Evolutionary conservation across 768 basidiomycete genomes (phyloP).

Genomic region (Trametes sanguinea): DNA sequence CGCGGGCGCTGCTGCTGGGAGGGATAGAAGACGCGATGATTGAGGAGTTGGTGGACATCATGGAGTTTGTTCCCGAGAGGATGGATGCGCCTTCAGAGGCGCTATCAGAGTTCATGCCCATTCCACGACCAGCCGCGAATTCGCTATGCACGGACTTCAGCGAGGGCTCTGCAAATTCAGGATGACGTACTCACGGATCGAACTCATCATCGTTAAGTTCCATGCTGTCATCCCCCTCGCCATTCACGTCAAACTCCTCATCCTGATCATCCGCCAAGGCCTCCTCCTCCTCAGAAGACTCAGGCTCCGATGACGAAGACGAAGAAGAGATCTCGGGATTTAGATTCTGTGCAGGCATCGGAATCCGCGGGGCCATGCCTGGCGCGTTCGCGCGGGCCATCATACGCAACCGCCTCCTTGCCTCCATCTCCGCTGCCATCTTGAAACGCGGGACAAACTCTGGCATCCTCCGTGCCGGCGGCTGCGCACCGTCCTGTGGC

Average conservation of each 20-base stretch:
- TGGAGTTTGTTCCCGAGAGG: conserved; percentile 52
- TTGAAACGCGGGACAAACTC: conserved; percentile 79
- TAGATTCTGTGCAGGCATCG: conserved; percentile 38
- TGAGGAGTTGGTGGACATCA: conserved; percentile 56
- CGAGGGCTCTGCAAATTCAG: background rate
- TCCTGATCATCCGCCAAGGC: conserved; percentile 41
- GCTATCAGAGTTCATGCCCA: conserved; percentile 54
- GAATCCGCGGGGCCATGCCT: conserved; percentile 35
- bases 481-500: conserved; percentile 30
- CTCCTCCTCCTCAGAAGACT: conserved; percentile 41
- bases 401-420: conserved; percentile 64
- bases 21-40: conserved; percentile 52
- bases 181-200: conserved; percentile 61
- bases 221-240: conserved; percentile 35
- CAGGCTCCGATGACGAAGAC: conserved; percentile 37
- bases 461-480: conserved; percentile 39
- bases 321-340: conserved; percentile 53
- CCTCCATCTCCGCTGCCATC: conserved; percentile 86
- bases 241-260: conserved; percentile 52
- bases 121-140: conserved; percentile 56
- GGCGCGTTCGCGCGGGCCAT: conserved; percentile 56
- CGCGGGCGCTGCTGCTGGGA: conserved; percentile 39
- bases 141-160: conserved; percentile 44
- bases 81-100: conserved; percentile 65
- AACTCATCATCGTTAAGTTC: conserved; percentile 63